phyloP scores from a whole-genome alignment of 2,329 filamentous ascomycete genomes.

The Paracorniculantispora psalliotae region DNA sequence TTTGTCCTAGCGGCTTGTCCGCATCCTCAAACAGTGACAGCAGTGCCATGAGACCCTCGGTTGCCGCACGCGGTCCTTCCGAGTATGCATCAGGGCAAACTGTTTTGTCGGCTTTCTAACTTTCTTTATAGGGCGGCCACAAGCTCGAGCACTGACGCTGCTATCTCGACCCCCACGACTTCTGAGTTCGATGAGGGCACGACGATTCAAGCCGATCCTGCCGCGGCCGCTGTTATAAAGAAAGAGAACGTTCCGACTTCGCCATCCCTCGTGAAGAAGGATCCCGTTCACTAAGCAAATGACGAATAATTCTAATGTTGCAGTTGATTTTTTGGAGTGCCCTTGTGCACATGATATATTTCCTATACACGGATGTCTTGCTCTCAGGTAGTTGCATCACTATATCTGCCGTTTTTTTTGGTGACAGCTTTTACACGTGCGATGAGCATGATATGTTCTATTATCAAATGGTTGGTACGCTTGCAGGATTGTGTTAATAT shows the following conservation, averaged over 20 bases:
- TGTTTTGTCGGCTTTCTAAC: slow-evolving; percentile 29
- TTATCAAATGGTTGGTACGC: slow-evolving; percentile 28
- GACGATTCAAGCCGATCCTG: slow-evolving; percentile 49
- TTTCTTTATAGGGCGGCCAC: slow-evolving; percentile 29
- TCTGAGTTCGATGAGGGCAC: slow-evolving; percentile 50
- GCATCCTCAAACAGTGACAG: slow-evolving; percentile 26
- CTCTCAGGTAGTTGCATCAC: slow-evolving; percentile 14
- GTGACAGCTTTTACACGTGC: slow-evolving; percentile 25
- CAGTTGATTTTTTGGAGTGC: slow-evolving; percentile 15
- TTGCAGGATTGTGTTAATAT: slow-evolving; percentile 26
- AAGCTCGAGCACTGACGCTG: slow-evolving; percentile 37
- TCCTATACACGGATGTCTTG: slow-evolving; percentile 14
- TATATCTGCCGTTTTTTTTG: slow-evolving; percentile 6
- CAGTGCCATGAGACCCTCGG: slow-evolving; percentile 25
- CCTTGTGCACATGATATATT: slow-evolving; percentile 15
- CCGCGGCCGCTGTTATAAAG: slow-evolving; percentile 29
- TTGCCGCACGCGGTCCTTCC: slow-evolving; percentile 28
- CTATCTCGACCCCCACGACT: slow-evolving; percentile 34
- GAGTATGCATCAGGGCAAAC: slow-evolving; percentile 30
- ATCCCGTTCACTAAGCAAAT: slow-evolving; percentile 27
- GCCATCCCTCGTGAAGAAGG: slow-evolving; percentile 38
- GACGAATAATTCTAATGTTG: slow-evolving; percentile 19
- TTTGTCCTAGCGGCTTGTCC: slow-evolving; percentile 21
- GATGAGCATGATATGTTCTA: slow-evolving; percentile 33
- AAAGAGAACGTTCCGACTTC: slow-evolving; percentile 44